These are phyloP conservation scores for Bipolaris victoriae DNA, from an alignment of 2,329 filamentous ascomycete species.

Conservation along the genomic window DNA sequence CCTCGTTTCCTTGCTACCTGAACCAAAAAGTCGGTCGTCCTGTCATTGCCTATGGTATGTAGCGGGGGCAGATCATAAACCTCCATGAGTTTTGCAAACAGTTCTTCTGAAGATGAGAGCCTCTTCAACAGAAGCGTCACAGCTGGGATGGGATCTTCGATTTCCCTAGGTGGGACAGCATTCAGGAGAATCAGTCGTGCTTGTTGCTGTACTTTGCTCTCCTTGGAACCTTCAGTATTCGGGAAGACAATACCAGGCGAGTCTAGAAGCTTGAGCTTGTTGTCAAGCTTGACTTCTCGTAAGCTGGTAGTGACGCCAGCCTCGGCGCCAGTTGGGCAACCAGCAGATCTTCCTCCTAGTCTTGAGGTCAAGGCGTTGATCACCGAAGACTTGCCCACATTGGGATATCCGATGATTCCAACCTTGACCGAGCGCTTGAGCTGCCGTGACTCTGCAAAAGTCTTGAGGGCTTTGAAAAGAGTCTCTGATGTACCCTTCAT, in stretches of 20 bases:
- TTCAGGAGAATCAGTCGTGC: conserved; percentile 88
- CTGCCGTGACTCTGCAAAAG: conserved; percentile 80
- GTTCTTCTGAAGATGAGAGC: conserved; percentile 72
- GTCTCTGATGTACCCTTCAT: conserved; percentile 84
- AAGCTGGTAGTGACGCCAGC: conserved; percentile 90
- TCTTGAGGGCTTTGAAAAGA: conserved; percentile 87
- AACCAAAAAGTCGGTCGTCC: conserved; percentile 88
- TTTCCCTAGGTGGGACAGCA: conserved; percentile 90
- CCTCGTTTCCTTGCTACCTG: conserved; percentile 95
- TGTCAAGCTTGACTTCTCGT: conserved; percentile 90
- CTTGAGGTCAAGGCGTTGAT: conserved; percentile 89
- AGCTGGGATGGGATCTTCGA: conserved; percentile 88
- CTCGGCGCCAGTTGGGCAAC: conserved; percentile 88
- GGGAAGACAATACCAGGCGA: conserved; percentile 96
- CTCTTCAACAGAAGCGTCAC: conserved; percentile 83
- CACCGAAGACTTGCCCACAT: conserved; percentile 94
- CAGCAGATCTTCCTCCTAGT: conserved; percentile 70
- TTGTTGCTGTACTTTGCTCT: conserved; percentile 70
- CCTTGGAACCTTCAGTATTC: conserved; percentile 58
- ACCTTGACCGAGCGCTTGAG: conserved; percentile 90
- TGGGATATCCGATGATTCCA: conserved; percentile 93
- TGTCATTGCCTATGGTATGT: conserved; percentile 70
- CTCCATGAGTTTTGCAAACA: conserved; percentile 78
- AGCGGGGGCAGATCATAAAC: conserved; percentile 86
- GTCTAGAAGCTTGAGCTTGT: conserved; percentile 90